phyloP scores from a whole-genome alignment of 176 grass and related monocot genomes.

The Chrysopogon serrulatus region DNA sequence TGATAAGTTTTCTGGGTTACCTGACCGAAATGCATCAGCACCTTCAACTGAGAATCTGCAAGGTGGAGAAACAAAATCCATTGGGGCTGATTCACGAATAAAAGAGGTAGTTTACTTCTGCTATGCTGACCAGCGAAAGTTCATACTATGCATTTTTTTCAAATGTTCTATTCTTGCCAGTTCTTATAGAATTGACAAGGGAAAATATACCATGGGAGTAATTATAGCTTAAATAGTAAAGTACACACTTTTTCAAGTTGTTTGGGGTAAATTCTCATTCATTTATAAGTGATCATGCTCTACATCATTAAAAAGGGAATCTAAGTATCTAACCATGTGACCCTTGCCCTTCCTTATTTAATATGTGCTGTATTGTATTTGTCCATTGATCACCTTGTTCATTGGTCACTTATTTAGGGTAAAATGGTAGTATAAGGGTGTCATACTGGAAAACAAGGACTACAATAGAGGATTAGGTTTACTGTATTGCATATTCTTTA shows the following conservation, averaged over 20 bases:
- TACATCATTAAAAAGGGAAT: background rate
- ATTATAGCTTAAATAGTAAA: background rate
- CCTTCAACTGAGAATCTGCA: slow-evolving; percentile 21
- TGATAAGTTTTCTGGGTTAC: slow-evolving; percentile 28
- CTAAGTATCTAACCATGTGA: background rate
- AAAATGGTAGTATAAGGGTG: background rate
- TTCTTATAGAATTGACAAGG: background rate
- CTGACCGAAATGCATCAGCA: slow-evolving; percentile 21
- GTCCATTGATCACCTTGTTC: background rate
- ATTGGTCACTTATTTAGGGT: background rate
- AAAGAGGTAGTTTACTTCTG: slow-evolving; percentile 42
- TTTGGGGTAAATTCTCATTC: background rate
- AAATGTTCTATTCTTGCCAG: background rate
- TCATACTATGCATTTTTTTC: slow-evolving; percentile 21
- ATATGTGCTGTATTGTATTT: background rate
- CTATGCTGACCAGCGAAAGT: background rate
- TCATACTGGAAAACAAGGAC: background rate
- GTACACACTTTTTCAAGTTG: background rate
- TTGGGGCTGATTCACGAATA: slow-evolving; percentile 22
- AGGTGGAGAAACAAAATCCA: slow-evolving; percentile 39
- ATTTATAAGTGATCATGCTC: background rate
- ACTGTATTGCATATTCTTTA: background rate
- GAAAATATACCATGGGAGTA: background rate
- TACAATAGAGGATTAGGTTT: background rate
- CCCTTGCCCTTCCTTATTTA: background rate